A percentile compares a stretch with the other conserved stretches of the same genome.
Conservation (phyloP, 345 rosid species). For the Abelmoschus esculentus region DNA sequence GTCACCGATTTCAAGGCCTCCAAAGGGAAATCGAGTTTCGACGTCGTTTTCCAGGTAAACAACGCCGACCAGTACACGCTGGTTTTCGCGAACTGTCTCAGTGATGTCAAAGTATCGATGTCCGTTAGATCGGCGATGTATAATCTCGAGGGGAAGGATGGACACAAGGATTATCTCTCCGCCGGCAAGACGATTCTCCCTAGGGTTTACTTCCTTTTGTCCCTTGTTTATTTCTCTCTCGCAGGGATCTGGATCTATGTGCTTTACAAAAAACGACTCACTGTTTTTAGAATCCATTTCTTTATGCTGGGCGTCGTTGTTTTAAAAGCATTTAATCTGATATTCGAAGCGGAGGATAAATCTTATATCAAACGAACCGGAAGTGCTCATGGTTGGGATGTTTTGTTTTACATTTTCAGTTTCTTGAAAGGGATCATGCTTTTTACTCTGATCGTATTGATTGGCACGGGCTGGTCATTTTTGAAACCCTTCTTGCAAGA, state of each 20-base stretch:
- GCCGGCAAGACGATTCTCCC: constrained; percentile 79
- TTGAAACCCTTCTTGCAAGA: constrained; percentile 92
- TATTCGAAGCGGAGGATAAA: constrained; percentile 89
- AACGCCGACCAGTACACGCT: constrained; percentile 77
- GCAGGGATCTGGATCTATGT: constrained; percentile 67
- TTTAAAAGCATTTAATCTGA: constrained; percentile 54
- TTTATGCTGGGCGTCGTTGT: constrained; percentile 83
- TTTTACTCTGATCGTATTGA: constrained; percentile 83
- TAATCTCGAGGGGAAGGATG: constrained; percentile 55
- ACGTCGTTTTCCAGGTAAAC: constrained; percentile 17
- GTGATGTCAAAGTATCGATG: constrained; percentile 53
- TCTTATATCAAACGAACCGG: constrained; percentile 78
- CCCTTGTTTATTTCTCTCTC: constrained; percentile 49
- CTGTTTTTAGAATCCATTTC: constrained; percentile 56
- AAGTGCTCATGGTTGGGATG: constrained; percentile 88
- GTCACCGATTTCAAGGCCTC: constrained; percentile 62
- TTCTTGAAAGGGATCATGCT: constrained; percentile 83
- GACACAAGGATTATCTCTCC: constrained; percentile 71
- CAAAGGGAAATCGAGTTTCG: constrained; percentile 23
- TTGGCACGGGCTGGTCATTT: constrained; percentile 94
- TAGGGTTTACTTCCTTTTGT: constrained; percentile 61
- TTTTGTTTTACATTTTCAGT: constrained; percentile 79
- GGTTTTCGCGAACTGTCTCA: constrained; percentile 77
- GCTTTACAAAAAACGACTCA: constrained; percentile 59
- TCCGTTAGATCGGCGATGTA: constrained; percentile 72